These are phyloP conservation scores for Podila clonocystis DNA, from an alignment of 192 early-diverging fungal genomes.

Conservation along the genomic window DNA sequence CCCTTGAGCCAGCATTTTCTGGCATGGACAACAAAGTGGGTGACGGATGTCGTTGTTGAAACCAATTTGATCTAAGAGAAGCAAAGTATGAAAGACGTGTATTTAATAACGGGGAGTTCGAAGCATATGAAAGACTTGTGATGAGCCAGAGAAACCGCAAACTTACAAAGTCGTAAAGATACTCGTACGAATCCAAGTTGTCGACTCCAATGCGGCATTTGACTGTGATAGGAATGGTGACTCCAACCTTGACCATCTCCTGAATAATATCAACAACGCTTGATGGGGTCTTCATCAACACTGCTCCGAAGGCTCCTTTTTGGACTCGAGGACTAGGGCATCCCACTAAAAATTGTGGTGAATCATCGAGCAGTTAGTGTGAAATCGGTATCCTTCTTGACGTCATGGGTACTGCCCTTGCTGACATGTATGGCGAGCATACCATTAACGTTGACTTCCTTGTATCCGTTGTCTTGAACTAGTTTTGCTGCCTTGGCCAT, in stretches of 20 bases:
- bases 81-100: background rate
- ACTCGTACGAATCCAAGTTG: slow-evolving; percentile 69
- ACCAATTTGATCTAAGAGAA: slow-evolving; percentile 30
- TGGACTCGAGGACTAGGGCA: slow-evolving; percentile 79
- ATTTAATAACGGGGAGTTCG: no score
- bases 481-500: slow-evolving; percentile 64
- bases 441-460: slow-evolving; percentile 74
- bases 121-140: background rate
- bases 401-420: background rate
- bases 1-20: slow-evolving; percentile 75
- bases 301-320: slow-evolving; percentile 72
- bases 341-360: slow-evolving; percentile 49
- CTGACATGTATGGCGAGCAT: background rate
- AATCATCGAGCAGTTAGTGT: background rate
- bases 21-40: slow-evolving; percentile 74
- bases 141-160: no score
- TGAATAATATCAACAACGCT: slow-evolving; percentile 64
- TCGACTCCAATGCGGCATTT: slow-evolving; percentile 86
- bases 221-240: slow-evolving; percentile 67
- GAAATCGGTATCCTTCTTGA: no score
- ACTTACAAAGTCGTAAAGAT: slow-evolving; percentile 62
- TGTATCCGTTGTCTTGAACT: slow-evolving; percentile 63
- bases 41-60: slow-evolving; percentile 37
- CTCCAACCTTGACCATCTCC: slow-evolving; percentile 58
- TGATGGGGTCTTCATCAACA: slow-evolving; percentile 75